Conservation (phyloP, 257 asterid genomes). For the Ehretia macrophylla region DNA sequence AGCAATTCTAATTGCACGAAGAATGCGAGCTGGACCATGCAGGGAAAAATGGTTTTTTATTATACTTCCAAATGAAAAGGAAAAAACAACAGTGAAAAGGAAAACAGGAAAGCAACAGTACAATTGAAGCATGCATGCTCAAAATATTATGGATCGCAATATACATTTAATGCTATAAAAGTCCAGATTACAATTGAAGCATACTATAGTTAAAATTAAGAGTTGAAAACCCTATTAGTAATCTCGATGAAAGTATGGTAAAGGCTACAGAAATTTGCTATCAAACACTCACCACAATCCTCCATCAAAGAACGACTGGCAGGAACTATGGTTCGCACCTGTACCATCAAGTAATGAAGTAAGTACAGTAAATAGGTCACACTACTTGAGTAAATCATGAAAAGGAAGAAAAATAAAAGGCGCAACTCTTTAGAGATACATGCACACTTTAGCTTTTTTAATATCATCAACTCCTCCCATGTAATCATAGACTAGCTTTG, state of each 20-base stretch:
- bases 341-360: slow-evolving; percentile 21
- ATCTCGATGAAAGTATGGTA: too few relatives aligned
- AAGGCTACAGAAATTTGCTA: neutral
- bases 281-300: slow-evolving; percentile 63
- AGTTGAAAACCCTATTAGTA: too few relatives aligned
- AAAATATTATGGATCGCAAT: too few relatives aligned
- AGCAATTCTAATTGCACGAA: slow-evolving; percentile 81
- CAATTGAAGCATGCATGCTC: too few relatives aligned
- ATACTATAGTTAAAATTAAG: too few relatives aligned
- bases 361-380: slow-evolving; percentile 16
- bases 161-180: too few relatives aligned
- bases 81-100: neutral
- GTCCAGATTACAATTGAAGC: too few relatives aligned
- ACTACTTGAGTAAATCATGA: neutral
- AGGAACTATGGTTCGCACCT: slow-evolving; percentile 72
- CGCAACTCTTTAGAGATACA: slow-evolving; percentile 47
- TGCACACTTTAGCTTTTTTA: slow-evolving; percentile 84
- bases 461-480: slow-evolving; percentile 72
- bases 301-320: slow-evolving; percentile 58
- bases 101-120: too few relatives aligned
- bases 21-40: slow-evolving; percentile 61
- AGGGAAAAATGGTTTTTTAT: slow-evolving; percentile 7
- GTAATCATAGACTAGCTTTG: slow-evolving; percentile 79
- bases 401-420: slow-evolving; percentile 9
- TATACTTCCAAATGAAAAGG: neutral